Conservation (phyloP, 208 protist genomes). For the Trypanosoma rangeli region DNA sequence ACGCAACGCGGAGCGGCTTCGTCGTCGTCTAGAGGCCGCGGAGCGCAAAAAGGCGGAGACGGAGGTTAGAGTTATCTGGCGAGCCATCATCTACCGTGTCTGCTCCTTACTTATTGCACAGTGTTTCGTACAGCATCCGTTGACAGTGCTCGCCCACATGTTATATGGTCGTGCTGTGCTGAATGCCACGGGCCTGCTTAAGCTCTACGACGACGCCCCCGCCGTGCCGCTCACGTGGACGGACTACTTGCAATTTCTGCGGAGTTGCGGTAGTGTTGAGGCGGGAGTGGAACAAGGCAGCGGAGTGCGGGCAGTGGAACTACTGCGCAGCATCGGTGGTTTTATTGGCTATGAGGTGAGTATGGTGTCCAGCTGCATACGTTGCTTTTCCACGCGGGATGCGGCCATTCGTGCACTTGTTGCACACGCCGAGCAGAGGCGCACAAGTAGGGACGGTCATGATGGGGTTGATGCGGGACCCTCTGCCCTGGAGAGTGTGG, state of each 20-base stretch:
- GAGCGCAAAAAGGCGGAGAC: conserved; percentile 22
- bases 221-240: conserved; percentile 4
- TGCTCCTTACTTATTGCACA: conserved; percentile 53
- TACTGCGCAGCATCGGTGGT: conserved; percentile 42
- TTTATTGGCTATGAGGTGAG: conserved; percentile 45
- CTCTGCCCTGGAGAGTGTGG: conserved; percentile 54
- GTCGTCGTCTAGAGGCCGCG: conserved; percentile 18
- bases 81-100: conserved; percentile 80
- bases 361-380: conserved; percentile 38
- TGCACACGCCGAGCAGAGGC: conserved; percentile 18
- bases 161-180: conserved; percentile 69
- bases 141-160: conserved; percentile 64
- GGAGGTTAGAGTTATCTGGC: conserved; percentile 45
- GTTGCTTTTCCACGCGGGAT: conserved; percentile 40
- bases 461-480: neutral
- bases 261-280: neutral
- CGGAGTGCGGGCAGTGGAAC: conserved; percentile 39
- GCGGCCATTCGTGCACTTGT: conserved; percentile 39
- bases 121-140: conserved; percentile 69
- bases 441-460: conserved; percentile 10
- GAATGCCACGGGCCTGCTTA: conserved; percentile 61
- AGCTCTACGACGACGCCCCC: conserved; percentile 38
- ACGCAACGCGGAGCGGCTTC: conserved; percentile 5
- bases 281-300: conserved; percentile 10
- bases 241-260: conserved; percentile 4